Conservation (phyloP, 257 asterid genomes). For the Lantana camara region DNA sequence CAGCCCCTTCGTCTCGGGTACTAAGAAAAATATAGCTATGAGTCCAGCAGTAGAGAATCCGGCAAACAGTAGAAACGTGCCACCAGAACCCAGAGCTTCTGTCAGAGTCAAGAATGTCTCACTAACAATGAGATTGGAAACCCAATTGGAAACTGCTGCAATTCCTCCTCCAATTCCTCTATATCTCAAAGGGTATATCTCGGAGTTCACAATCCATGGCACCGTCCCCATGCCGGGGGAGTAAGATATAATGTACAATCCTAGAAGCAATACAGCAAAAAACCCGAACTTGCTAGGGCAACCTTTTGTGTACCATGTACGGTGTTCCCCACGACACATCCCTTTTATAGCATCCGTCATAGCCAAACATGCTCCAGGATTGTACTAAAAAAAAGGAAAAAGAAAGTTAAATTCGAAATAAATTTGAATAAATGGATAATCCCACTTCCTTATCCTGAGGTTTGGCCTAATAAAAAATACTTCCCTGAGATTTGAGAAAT, state of each 20-base stretch:
- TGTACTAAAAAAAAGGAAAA: slow-evolving; percentile 33
- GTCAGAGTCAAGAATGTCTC: slow-evolving; percentile 74
- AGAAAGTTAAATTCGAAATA: neutral
- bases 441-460: too few relatives aligned
- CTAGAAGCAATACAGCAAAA: slow-evolving; percentile 57
- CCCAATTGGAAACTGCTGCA: slow-evolving; percentile 83
- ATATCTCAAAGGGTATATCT: slow-evolving; percentile 70
- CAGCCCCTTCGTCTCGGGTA: slow-evolving; percentile 87
- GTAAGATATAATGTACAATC: slow-evolving; percentile 65
- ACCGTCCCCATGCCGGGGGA: slow-evolving; percentile 79
- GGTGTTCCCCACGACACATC: slow-evolving; percentile 39
- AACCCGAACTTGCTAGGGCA: slow-evolving; percentile 75
- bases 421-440: neutral
- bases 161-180: slow-evolving; percentile 85
- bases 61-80: slow-evolving; percentile 76
- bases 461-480: too few relatives aligned
- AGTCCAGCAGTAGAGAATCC: slow-evolving; percentile 62
- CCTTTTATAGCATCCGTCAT: slow-evolving; percentile 22
- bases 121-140: slow-evolving; percentile 70
- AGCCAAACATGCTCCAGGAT: slow-evolving; percentile 67
- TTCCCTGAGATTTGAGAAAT: too few relatives aligned
- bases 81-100: slow-evolving; percentile 58
- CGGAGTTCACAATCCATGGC: slow-evolving; percentile 87
- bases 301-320: slow-evolving; percentile 70
- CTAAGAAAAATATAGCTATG: slow-evolving; percentile 56